Conservation (phyloP, 2,329 filamentous ascomycete genomes). For the Lomentospora prolificans region DNA sequence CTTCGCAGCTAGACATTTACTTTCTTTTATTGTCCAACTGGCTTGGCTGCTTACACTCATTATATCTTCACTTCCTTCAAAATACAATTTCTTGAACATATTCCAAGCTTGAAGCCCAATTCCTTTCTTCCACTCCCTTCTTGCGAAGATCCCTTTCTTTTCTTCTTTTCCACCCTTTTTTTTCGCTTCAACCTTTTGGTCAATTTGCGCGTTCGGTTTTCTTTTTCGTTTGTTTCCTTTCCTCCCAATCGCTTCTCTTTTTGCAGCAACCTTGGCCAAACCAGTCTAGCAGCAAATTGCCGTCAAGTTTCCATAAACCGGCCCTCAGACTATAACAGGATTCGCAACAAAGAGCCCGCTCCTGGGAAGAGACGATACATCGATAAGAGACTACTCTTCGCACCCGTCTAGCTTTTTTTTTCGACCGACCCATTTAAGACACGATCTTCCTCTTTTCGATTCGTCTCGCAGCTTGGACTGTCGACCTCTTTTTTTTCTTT, state of each 20-base stretch:
- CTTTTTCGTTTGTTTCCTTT: constrained; percentile 7
- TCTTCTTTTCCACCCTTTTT: constrained; percentile 10
- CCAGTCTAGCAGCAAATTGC: neutral
- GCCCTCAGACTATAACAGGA: neutral
- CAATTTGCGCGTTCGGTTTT: constrained; percentile 10
- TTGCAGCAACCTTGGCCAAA: neutral
- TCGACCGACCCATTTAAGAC: constrained; percentile 5
- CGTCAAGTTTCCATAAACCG: constrained; percentile 5
- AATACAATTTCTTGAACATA: constrained; percentile 9
- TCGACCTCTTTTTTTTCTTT: constrained; percentile 10
- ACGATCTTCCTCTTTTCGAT: constrained; percentile 9
- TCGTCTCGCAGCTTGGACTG: constrained; percentile 16
- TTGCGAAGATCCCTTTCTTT: constrained; percentile 4
- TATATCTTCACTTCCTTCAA: constrained; percentile 19
- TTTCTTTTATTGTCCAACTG: constrained; percentile 39
- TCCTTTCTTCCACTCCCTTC: constrained; percentile 8
- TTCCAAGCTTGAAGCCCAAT: neutral
- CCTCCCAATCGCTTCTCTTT: neutral
- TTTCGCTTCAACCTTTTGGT: no score
- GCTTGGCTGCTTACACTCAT: constrained; percentile 49
- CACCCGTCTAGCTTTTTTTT: constrained; percentile 9
- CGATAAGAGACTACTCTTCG: neutral
- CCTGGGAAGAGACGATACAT: constrained; percentile 1
- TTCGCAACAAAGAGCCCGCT: neutral
- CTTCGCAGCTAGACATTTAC: constrained; percentile 19